Evolutionary conservation across 345 rosid genomes (phyloP).

Genomic region (Arabis hirsuta): DNA sequence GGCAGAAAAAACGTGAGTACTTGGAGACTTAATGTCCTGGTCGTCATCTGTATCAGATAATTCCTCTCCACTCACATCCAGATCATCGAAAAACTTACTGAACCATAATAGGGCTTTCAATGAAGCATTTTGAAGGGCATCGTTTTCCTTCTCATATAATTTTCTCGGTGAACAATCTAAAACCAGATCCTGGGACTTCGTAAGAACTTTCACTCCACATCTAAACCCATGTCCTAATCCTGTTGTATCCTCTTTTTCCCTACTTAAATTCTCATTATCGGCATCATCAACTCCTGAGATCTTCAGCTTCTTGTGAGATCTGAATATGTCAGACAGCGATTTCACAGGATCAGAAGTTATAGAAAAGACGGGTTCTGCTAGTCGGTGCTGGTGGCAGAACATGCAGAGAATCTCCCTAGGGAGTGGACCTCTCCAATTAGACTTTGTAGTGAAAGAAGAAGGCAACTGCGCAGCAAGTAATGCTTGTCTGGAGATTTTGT

Average conservation of each 20-base stretch:
- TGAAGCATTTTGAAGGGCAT: slow-evolving; percentile 74
- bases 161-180: slow-evolving; percentile 67
- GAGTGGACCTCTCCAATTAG: slow-evolving; percentile 84
- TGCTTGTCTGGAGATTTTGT: slow-evolving; percentile 81
- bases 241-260: slow-evolving; percentile 39
- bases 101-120: slow-evolving; percentile 79
- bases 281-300: slow-evolving; percentile 44
- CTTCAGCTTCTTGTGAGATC: slow-evolving; percentile 61
- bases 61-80: slow-evolving; percentile 51
- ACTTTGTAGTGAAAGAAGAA: slow-evolving; percentile 59
- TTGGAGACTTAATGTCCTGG: slow-evolving; percentile 47
- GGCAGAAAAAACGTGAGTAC: slow-evolving; percentile 38
- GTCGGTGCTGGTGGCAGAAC: slow-evolving; percentile 85
- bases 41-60: slow-evolving; percentile 47
- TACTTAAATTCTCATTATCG: slow-evolving; percentile 24
- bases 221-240: slow-evolving; percentile 49
- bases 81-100: slow-evolving; percentile 59
- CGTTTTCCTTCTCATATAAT: slow-evolving; percentile 66
- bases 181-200: slow-evolving; percentile 66
- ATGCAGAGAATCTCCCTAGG: slow-evolving; percentile 77
- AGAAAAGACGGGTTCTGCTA: slow-evolving; percentile 75
- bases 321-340: slow-evolving; percentile 51
- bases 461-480: slow-evolving; percentile 76
- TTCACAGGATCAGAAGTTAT: slow-evolving; percentile 46
- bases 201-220: slow-evolving; percentile 71